These are phyloP conservation scores for Rhodosporidiobolus odoratus DNA, from an alignment of 768 basidiomycete genomes.

Conservation along the genomic window DNA sequence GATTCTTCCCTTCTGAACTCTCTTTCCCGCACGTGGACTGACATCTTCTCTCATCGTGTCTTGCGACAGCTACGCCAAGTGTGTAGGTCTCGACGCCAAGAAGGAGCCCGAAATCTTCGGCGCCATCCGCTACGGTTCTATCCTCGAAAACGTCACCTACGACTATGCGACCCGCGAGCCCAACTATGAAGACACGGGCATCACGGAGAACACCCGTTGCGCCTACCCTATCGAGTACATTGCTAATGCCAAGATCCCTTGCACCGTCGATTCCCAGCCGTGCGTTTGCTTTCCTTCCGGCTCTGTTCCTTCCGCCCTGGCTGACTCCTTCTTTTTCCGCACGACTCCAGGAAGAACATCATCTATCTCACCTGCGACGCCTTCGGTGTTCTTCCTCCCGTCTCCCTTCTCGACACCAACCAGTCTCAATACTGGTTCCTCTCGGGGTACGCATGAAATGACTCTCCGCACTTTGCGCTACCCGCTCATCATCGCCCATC, in stretches of 20 bases:
- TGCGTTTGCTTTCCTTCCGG: conserved; percentile 43
- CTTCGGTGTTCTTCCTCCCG: conserved; percentile 94
- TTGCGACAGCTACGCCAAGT: conserved; percentile 69
- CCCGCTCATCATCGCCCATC: conserved; percentile 60
- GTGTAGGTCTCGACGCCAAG: conserved; percentile 89
- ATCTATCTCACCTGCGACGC: conserved; percentile 74
- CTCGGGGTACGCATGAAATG: neutral
- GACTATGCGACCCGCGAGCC: conserved; percentile 71
- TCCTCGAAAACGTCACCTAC: conserved; percentile 99
- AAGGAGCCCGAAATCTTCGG: conserved; percentile 98
- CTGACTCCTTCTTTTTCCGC: neutral
- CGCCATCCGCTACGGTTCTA: conserved; percentile 89
- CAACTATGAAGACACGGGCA: conserved; percentile 92
- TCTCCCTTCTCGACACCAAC: conserved; percentile 81
- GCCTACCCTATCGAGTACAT: conserved; percentile 98
- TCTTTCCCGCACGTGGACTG: neutral
- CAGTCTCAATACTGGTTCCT: conserved; percentile 73
- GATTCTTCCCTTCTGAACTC: neutral
- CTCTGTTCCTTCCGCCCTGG: neutral
- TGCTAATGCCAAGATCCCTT: conserved; percentile 89
- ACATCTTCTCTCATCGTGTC: neutral
- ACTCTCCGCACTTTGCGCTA: neutral
- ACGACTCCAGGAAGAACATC: conserved; percentile 62
- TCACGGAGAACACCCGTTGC: conserved; percentile 99
- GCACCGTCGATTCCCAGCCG: conserved; percentile 77